Evolutionary conservation across 257 asterid genomes (phyloP).

Genomic region (Primulina huaijiensis): DNA sequence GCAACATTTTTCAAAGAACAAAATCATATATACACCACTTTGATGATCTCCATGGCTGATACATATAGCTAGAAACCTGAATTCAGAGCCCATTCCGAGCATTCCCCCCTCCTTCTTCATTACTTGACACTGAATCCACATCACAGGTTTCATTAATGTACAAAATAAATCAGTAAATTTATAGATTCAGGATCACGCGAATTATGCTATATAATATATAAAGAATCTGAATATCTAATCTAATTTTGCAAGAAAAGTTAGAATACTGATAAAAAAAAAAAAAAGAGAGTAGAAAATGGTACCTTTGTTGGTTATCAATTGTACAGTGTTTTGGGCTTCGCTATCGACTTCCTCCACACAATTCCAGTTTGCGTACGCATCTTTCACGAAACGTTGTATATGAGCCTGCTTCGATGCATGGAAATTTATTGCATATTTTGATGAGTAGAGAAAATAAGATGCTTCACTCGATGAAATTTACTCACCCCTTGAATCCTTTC

Average conservation of each 20-base stretch:
- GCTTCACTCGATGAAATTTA: too few species aligned
- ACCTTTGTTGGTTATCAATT: conserved; percentile 39
- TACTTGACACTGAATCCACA: not conserved
- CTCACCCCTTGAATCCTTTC: conserved; percentile 33
- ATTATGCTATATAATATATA: too few species aligned
- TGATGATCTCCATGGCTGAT: not conserved
- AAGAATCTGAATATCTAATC: too few species aligned
- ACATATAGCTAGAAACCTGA: not conserved
- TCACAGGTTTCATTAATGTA: not conserved
- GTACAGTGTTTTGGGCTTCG: conserved; percentile 28
- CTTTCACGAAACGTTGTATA: conserved; percentile 42
- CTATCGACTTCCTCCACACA: conserved; percentile 47
- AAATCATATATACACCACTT: too few species aligned
- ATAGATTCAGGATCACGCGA: too few species aligned
- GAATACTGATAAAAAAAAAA: too few species aligned
- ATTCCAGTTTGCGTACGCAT: conserved; percentile 56
- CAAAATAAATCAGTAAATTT: too few species aligned
- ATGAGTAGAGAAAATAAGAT: too few species aligned
- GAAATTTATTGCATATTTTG: too few species aligned
- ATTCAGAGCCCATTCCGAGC: not conserved
- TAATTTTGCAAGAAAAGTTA: too few species aligned
- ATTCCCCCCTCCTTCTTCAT: not conserved
- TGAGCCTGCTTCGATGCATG: conserved; percentile 25
- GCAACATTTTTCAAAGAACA: too few species aligned
- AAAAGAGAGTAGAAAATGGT: not conserved